A percentile compares a stretch with the other conserved stretches of the same genome.
Conservation (phyloP, 148 eudicot species). For the Gaultheria prostrata region DNA sequence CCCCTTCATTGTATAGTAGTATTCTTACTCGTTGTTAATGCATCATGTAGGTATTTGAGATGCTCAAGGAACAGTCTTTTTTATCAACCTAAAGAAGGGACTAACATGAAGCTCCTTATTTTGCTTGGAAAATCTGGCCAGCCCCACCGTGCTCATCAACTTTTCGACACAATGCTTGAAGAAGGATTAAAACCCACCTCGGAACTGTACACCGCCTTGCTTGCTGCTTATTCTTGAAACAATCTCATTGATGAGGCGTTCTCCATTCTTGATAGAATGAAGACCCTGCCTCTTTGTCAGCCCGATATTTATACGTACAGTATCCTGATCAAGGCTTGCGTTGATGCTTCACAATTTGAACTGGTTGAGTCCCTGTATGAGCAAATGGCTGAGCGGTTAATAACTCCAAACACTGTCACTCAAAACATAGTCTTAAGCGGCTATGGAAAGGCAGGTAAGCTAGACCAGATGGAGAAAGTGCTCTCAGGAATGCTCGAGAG, state of each 20-base stretch:
- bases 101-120: constrained; percentile 85
- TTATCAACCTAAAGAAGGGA: constrained; percentile 89
- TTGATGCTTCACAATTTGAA: constrained; percentile 65
- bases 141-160: constrained; percentile 63
- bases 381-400: constrained; percentile 61
- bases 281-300: constrained; percentile 74
- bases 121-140: constrained; percentile 84
- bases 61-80: constrained; percentile 78
- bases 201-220: constrained; percentile 74
- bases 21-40: not conserved
- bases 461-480: constrained; percentile 79
- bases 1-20: not conserved
- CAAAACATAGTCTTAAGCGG: constrained; percentile 80
- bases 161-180: constrained; percentile 70
- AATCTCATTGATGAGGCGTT: constrained; percentile 61
- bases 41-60: constrained; percentile 88
- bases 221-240: constrained; percentile 78
- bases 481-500: constrained; percentile 71
- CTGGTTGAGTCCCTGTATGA: constrained; percentile 60
- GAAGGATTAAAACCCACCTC: constrained; percentile 73
- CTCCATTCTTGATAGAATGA: constrained; percentile 61
- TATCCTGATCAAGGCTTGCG: constrained; percentile 78
- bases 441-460: constrained; percentile 76
- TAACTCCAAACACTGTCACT: constrained; percentile 82
- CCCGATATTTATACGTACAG: constrained; percentile 88